These are phyloP conservation scores for Phytophthora vignae DNA, from an alignment of 352 stramenopile species.

Conservation along the genomic window DNA sequence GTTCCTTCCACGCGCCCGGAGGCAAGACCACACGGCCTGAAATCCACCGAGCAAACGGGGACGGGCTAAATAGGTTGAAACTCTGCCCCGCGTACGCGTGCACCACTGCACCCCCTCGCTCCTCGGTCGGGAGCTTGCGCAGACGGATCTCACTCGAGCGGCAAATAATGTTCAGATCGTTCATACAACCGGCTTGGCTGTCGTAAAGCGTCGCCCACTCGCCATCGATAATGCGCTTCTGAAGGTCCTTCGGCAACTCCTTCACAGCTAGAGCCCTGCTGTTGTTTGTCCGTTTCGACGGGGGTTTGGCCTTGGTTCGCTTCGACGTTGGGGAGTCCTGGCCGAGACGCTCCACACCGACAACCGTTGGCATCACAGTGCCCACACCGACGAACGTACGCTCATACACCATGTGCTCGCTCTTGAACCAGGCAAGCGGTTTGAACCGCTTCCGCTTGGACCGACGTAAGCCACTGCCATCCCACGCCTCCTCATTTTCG, in stretches of 20 bases:
- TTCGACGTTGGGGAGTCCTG: slow-evolving; percentile 60
- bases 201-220: slow-evolving; percentile 85
- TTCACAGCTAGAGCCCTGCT: slow-evolving; percentile 44
- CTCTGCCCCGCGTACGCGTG: slow-evolving; percentile 82
- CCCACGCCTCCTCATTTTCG: slow-evolving; percentile 37
- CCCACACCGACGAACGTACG: slow-evolving; percentile 84
- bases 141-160: slow-evolving; percentile 76
- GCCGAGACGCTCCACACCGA: slow-evolving; percentile 71
- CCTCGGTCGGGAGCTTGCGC: slow-evolving; percentile 69
- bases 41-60: slow-evolving; percentile 87
- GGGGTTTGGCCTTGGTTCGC: slow-evolving; percentile 47
- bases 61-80: slow-evolving; percentile 83
- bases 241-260: slow-evolving; percentile 62
- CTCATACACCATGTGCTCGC: slow-evolving; percentile 88
- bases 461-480: slow-evolving; percentile 62
- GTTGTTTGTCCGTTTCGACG: slow-evolving; percentile 48
- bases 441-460: slow-evolving; percentile 85
- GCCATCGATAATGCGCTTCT: slow-evolving; percentile 63
- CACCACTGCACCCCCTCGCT: slow-evolving; percentile 53
- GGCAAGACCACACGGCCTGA: slow-evolving; percentile 93
- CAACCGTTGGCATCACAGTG: slow-evolving; percentile 81
- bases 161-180: slow-evolving; percentile 86
- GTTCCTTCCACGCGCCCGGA: slow-evolving; percentile 94
- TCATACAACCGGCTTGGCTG: slow-evolving; percentile 56
- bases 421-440: slow-evolving; percentile 90